Base-by-base conservation (phyloP, 306 rosid genomes). In the Vigna angularis region DNA sequence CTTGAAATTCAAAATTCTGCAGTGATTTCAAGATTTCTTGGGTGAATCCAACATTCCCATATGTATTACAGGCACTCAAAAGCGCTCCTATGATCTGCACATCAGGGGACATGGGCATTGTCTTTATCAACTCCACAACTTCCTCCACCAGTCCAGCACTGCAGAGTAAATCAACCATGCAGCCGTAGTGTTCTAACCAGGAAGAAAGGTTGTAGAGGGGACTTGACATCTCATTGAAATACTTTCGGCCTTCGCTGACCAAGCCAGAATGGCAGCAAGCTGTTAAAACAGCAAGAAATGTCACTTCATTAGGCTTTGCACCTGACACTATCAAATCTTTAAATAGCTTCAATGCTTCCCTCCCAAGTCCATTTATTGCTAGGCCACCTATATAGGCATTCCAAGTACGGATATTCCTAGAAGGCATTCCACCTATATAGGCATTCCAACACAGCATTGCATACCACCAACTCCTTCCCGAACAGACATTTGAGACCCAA, bases 71-170 rank as follows among this genome's bases (percentile, higher is more conserved):
- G 66, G 91, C 86, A 17, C 88, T 81, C 70, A 91, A 87, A 70
- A 90, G 86, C 83, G 93, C 87, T 70, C 97, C 97, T 81, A 89
- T 77, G 53, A 91, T 93, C 78, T 83, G 84, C 81, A 81, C 85
- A 86, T 91, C 98, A n/a, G 97, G 98, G 70, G 84, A 80, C 91
- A 91, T 88, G 5, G 92, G 90, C 98, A 93, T 91, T 64, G 83
- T 80, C 74, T 78, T 87, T 85, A 90, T 83, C 84, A 93, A 76
- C 79, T 79, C 86, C 58, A 74, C 79, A 50, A 97, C 97, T 85
- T 91, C 95, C 75, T 49, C 84, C 66, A 89, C 66, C 24, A 88
- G 84, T 84, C 91, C 97, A 44, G 91, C 95, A 79, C 86, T 79
- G 78, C 97, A 91, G 8, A 93, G 85, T 79, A 93, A 80, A 77